Conservation (phyloP, 208 protist genomes). For the Acanthamoeba royreba region DNA sequence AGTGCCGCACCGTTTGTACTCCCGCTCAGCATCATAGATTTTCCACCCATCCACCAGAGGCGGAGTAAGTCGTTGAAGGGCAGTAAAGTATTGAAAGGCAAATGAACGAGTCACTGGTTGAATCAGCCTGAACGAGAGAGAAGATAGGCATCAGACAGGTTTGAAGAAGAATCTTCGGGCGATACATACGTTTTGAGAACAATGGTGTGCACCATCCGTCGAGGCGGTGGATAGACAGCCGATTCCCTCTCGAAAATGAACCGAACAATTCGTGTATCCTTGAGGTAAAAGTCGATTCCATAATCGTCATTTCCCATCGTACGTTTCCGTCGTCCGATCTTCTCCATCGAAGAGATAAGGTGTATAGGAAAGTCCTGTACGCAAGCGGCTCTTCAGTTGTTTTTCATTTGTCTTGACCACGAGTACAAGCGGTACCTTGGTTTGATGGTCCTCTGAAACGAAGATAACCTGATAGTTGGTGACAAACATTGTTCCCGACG, state of each 20-base stretch:
- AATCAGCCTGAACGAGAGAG: not conserved
- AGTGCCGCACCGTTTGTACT: not conserved
- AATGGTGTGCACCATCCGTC: not conserved
- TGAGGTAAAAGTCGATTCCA: not conserved
- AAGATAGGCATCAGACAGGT: not conserved
- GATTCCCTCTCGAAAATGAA: not conserved
- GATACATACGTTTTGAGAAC: not conserved
- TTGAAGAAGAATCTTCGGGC: not conserved
- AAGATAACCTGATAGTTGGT: constrained; percentile 35
- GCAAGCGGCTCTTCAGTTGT: not conserved
- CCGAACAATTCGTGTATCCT: constrained; percentile 15
- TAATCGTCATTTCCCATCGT: constrained; percentile 19
- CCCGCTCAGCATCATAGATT: not conserved
- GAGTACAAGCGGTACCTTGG: not conserved
- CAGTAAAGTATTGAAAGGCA: not conserved
- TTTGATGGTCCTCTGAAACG: not conserved
- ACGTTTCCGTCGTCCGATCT: not conserved
- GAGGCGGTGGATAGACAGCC: not conserved
- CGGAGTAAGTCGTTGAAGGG: not conserved
- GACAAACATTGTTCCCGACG: not conserved
- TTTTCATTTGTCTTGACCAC: not conserved
- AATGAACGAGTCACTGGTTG: not conserved
- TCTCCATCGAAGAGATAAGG: not conserved
- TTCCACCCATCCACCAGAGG: constrained; percentile 41
- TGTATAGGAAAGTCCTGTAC: not conserved